Evolutionary conservation across 2,329 filamentous ascomycete genomes (phyloP).

Genomic region (Penicillium sp.): DNA sequence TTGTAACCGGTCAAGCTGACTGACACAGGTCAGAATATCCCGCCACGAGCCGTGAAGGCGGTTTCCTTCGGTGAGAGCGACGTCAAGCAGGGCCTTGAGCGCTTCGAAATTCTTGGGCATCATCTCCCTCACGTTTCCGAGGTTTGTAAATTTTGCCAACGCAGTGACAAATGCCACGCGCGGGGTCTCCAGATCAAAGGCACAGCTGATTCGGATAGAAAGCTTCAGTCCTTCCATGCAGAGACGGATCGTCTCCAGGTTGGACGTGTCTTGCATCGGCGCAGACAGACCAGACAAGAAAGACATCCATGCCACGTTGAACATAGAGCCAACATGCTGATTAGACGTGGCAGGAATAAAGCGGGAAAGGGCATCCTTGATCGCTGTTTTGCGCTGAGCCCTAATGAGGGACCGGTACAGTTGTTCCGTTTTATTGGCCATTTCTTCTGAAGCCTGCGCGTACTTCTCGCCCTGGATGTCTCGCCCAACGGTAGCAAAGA

Average conservation of each 20-base stretch:
- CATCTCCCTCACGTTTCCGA: conserved; percentile 95
- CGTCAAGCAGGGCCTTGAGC: conserved; percentile 84
- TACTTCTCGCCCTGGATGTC: conserved; percentile 93
- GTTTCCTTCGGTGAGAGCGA: conserved; percentile 92
- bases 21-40: conserved; percentile 91
- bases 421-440: conserved; percentile 77
- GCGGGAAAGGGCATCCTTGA: conserved; percentile 65
- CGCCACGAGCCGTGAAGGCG: conserved; percentile 88
- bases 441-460: conserved; percentile 92
- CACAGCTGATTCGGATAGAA: conserved; percentile 86
- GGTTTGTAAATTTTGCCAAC: conserved; percentile 88
- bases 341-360: conserved; percentile 94
- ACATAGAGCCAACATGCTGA: conserved; percentile 96
- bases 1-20: conserved; percentile 91
- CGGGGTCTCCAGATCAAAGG: conserved; percentile 91
- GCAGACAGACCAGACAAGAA: conserved; percentile 93
- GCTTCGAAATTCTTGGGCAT: conserved; percentile 95
- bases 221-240: conserved; percentile 96
- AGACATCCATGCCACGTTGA: conserved; percentile 99
- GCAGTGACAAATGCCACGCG: conserved; percentile 93
- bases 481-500: conserved; percentile 85
- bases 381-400: conserved; percentile 79
- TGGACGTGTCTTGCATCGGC: conserved; percentile 90
- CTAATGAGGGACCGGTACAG: conserved; percentile 92
- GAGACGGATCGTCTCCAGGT: conserved; percentile 85